Evolutionary conservation across 257 asterid genomes (phyloP).

Genomic region (Ligustrum vulgare): DNA sequence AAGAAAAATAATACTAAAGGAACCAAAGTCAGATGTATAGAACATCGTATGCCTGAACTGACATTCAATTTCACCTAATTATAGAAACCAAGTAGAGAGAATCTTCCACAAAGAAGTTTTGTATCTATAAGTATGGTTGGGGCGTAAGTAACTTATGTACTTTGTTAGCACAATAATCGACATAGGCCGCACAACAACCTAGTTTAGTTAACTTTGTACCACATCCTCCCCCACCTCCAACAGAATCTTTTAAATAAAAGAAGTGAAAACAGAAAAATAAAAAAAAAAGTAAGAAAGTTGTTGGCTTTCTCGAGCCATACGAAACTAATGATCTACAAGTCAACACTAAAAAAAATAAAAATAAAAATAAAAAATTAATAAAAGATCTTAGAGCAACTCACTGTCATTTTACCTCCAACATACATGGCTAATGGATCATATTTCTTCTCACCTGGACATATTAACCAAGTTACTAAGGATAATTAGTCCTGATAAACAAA

Average conservation of each 20-base stretch:
- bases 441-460: slow-evolving; percentile 91
- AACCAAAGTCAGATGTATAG: neutral
- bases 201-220: neutral
- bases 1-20: neutral
- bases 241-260: neutral
- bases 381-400: slow-evolving; percentile 38
- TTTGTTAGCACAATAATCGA: neutral
- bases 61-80: neutral
- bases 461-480: slow-evolving; percentile 14
- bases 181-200: too few relatives aligned
- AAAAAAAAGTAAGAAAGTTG: neutral
- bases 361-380: neutral
- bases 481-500: slow-evolving; percentile 5
- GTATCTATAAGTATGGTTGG: neutral
- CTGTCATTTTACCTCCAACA: slow-evolving; percentile 98
- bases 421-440: slow-evolving; percentile 97
- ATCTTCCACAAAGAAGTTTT: neutral
- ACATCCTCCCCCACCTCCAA: neutral
- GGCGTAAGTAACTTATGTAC: neutral
- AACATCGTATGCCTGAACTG: neutral
- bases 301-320: neutral
- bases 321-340: neutral
- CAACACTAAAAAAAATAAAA: neutral
- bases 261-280: neutral
- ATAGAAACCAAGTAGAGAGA: neutral